A percentile compares a stretch with the other conserved stretches of the same genome.
Conservation (phyloP, 257 asterid genomes). For the Solanum sparsipilum region DNA sequence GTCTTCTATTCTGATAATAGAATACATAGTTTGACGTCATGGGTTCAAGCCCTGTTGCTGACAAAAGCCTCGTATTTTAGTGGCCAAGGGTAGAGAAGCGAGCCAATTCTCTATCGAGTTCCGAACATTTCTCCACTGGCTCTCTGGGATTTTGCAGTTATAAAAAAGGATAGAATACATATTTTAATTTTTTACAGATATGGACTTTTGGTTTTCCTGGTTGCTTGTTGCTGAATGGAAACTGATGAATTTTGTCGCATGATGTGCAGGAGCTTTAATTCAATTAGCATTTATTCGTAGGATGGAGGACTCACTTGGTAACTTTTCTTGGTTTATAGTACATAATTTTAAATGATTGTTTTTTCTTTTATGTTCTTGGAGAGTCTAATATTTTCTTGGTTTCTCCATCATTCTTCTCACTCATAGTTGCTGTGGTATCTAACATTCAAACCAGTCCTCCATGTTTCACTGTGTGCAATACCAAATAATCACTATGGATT, state of each 20-base stretch:
- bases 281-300: slow-evolving; percentile 59
- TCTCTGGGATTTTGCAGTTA: background rate
- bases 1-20: background rate
- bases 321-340: slow-evolving; percentile 6
- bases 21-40: background rate
- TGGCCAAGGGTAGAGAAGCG: background rate
- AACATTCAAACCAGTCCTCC: background rate
- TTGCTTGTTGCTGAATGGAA: background rate
- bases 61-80: background rate
- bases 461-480: background rate
- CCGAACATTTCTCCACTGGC: background rate
- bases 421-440: background rate
- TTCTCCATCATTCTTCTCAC: background rate
- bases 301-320: slow-evolving; percentile 78
- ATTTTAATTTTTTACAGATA: background rate
- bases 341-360: background rate
- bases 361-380: background rate
- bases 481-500: background rate
- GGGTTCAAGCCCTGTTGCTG: background rate
- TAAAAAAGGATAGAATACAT: background rate
- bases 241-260: background rate
- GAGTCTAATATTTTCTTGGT: background rate
- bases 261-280: slow-evolving; percentile 53
- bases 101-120: background rate
- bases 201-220: background rate